Conservation (phyloP, 768 basidiomycete genomes). For the Boletellus ananas region DNA sequence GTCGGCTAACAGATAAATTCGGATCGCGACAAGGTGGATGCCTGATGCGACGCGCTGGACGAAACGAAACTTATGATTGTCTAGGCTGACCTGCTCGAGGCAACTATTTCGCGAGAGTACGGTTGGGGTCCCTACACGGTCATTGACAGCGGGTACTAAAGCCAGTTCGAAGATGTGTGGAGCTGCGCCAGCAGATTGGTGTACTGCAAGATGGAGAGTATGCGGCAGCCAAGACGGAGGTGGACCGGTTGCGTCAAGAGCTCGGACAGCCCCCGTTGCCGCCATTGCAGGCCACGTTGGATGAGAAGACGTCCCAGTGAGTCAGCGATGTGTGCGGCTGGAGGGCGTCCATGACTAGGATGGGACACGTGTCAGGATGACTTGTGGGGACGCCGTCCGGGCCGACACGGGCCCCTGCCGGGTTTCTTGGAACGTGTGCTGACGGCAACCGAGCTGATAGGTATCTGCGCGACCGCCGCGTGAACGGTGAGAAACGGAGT, state of each 20-base stretch:
- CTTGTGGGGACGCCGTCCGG: neutral
- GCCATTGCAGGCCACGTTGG: constrained; percentile 65
- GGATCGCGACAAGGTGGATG: constrained; percentile 66
- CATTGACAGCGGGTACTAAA: constrained; percentile 5
- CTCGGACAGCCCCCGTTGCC: constrained; percentile 75
- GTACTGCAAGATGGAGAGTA: constrained; percentile 75
- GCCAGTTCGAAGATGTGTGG: constrained; percentile 46
- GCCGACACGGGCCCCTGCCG: constrained; percentile 3
- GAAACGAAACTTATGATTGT: constrained; percentile 4
- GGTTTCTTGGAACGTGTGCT: constrained; percentile 14
- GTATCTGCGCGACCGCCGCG: constrained; percentile 60
- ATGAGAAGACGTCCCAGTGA: constrained; percentile 61
- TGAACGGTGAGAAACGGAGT: constrained; percentile 43
- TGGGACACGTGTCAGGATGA: neutral
- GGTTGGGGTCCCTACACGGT: constrained; percentile 18
- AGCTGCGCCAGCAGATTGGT: constrained; percentile 65
- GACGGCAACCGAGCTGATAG: constrained; percentile 32
- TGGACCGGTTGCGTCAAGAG: constrained; percentile 70
- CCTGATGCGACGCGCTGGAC: constrained; percentile 1
- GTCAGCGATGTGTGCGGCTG: constrained; percentile 19
- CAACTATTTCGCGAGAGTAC: constrained; percentile 66
- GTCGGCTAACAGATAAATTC: constrained; percentile 58
- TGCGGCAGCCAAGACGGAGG: constrained; percentile 66
- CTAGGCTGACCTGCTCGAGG: constrained; percentile 66
- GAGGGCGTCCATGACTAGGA: no score